Base-by-base conservation (phyloP, 2,329 filamentous ascomycete genomes). In the Fusarium liriodendri region DNA sequence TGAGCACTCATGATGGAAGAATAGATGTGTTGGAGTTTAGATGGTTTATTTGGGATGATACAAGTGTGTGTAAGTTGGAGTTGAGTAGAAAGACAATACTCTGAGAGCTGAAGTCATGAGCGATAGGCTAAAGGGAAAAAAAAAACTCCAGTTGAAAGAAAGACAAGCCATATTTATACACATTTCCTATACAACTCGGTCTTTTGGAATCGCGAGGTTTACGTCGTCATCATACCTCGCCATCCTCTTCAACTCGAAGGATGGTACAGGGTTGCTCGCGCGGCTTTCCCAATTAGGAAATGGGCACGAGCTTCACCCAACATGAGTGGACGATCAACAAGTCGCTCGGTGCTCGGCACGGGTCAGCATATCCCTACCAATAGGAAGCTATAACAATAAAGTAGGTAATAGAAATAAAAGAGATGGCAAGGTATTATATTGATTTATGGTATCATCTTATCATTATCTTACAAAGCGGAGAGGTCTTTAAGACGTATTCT, bases 211-310 rank as follows among this genome's bases (percentile, higher is more conserved):
- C 67, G 52, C 58, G 58, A 71, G 37, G 8, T 1, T 50, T 33
- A 59, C 20, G 33, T 13, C 20, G 22, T 33, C 22, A 47, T 71
- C 29, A 9, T 58, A 16, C 29, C 32, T 47, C 3, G n/a, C 13
- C 14, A 42, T 70, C 33, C 37, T 62, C 33, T 50, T 62, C 67
- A 70, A 61, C 40, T 58, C 20, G 11, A 45, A 6, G 25, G 5
- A 27, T 27, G 35, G 18, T 59, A 29, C 67, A 71, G 47, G 68
- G 68, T 67, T 71, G 38, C 54, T 71, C 68, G 69, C 64, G 69
- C 25, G 35, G 33, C 69, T 68, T 73, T 67, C 71, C 66, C 55
- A 59, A 73, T 70, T 64, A 50, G 66, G 71, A 67, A 73, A 70
- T 37, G 20, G 47, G 25, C 60, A 70, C 70, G 67, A 67, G 11